Evolutionary conservation across 257 asterid species (phyloP).

Genomic region (Penstemon eatonii): DNA sequence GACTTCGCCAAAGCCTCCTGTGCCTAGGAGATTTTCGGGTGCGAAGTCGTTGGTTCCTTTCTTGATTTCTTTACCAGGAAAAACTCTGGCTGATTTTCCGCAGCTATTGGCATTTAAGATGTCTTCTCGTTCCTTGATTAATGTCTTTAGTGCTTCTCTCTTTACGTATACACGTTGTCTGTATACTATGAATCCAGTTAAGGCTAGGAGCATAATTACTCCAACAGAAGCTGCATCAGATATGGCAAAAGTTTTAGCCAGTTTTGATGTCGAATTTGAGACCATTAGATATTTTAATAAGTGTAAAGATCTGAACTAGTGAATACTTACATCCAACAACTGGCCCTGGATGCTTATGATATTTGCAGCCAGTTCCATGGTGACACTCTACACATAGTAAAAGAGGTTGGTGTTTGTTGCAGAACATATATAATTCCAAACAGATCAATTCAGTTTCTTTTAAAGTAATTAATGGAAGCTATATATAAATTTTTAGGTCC

Average conservation of each 20-base stretch:
- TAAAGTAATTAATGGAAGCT: background rate
- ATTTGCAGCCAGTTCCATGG: conserved; percentile 52
- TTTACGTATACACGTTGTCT: conserved; percentile 33
- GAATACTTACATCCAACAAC: conserved; percentile 42
- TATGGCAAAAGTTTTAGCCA: background rate
- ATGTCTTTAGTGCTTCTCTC: conserved; percentile 26
- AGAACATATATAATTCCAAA: background rate
- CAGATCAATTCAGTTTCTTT: background rate
- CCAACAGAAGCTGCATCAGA: conserved; percentile 46
- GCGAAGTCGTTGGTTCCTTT: conserved; percentile 55
- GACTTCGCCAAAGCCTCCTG: conserved; percentile 70
- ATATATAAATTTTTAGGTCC: background rate
- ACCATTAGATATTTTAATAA: background rate
- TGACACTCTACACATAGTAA: conserved; percentile 46
- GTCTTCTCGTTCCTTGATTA: conserved; percentile 53
- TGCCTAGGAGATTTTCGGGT: conserved; percentile 50
- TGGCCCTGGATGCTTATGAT: conserved; percentile 39
- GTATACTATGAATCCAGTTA: conserved; percentile 45
- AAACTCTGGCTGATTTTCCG: conserved; percentile 57
- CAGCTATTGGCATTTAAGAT: conserved; percentile 48
- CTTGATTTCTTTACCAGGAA: conserved; percentile 55
- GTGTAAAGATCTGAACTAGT: background rate
- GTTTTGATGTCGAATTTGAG: background rate
- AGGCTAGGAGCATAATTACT: conserved; percentile 34
- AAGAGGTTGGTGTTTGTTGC: background rate